phyloP scores from a whole-genome alignment of 148 eudicot genomes.

The Pharnaceum exiguum region DNA sequence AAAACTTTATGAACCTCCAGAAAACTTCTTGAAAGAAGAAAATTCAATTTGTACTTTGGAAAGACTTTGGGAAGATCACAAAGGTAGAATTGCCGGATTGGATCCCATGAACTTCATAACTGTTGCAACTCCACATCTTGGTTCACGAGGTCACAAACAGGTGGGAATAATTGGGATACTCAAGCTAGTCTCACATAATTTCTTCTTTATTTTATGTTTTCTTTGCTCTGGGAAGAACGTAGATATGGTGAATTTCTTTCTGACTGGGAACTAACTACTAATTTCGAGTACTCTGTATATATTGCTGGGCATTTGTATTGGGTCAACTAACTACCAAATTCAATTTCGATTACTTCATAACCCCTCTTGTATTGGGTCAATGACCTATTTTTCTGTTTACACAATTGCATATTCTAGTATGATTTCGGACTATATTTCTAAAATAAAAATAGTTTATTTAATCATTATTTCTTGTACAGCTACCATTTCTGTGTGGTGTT shows the following conservation, averaged over 20 bases:
- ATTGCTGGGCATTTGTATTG: background rate
- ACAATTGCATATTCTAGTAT: too few relatives aligned
- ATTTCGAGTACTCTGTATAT: too few relatives aligned
- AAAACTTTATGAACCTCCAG: constrained; percentile 43
- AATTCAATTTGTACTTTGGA: constrained; percentile 15
- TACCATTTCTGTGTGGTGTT: constrained; percentile 87
- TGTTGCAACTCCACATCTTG: constrained; percentile 93
- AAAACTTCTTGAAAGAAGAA: constrained; percentile 21
- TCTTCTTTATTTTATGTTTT: background rate
- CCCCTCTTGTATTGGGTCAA: too few relatives aligned
- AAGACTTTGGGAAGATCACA: constrained; percentile 19
- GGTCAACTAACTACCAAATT: background rate
- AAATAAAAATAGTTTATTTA: too few relatives aligned
- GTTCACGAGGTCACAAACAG: constrained; percentile 91
- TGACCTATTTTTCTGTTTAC: too few relatives aligned
- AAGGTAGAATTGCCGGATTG: constrained; percentile 65
- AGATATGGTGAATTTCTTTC: background rate
- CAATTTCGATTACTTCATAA: too few relatives aligned
- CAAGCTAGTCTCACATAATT: background rate
- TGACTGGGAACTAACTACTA: too few relatives aligned
- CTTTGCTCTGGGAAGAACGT: background rate
- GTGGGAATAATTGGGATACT: constrained; percentile 23
- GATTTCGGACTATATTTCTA: too few relatives aligned
- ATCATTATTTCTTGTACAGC: constrained; percentile 32
- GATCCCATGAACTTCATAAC: constrained; percentile 85